Base-by-base conservation (phyloP, 2,329 filamentous ascomycete species). In the Biscogniauxia sp. region DNA sequence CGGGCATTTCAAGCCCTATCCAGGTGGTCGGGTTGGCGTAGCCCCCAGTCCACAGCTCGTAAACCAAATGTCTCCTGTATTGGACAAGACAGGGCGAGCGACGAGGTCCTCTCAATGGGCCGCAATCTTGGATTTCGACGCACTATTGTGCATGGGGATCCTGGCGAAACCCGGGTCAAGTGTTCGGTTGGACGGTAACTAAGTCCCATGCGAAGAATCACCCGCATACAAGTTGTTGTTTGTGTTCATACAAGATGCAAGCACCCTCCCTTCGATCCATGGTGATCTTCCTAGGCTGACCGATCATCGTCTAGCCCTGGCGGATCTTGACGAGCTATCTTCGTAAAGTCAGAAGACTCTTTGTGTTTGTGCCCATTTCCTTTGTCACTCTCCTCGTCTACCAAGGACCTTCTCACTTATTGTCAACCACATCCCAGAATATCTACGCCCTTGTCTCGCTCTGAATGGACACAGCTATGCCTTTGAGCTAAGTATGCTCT, bases 201-300 rank as follows among this genome's bases (percentile, higher is more conserved):
- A 45, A 17, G 56, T 45, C 59, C 20, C 53, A 57, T 25, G 54
- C 60, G 53, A 56, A 20, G 51, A 57, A 64, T 63, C 57, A 56
- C 53, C 52, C 60, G 50, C 45, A 41, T 54, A 19, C 20, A 17
- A 55, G 9, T 45, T 53, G 50, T 53, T 6, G 11, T 45, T 53
- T 28, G 45, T 51, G 37, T 61, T 61, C 59, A 56, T 71, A 71
- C 69, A 70, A 71, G 68, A 71, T 67, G 67, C 55, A 37, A 32
- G 56, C 56, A 63, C 61, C 61, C 58, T 26, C 57, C 59, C 53
- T 60, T 64, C 59, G 20, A 49, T 59, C 55, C 41, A 62, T 57
- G 61, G 63, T 66, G 41, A 25, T 51, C 26, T 60, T 62, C 64
- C 60, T 53, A 64, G 53, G 58, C 61, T 64, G 62, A 60, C 61